phyloP scores from a whole-genome alignment of 108 stramenopile species.

The Cyclotella kingstonii region DNA sequence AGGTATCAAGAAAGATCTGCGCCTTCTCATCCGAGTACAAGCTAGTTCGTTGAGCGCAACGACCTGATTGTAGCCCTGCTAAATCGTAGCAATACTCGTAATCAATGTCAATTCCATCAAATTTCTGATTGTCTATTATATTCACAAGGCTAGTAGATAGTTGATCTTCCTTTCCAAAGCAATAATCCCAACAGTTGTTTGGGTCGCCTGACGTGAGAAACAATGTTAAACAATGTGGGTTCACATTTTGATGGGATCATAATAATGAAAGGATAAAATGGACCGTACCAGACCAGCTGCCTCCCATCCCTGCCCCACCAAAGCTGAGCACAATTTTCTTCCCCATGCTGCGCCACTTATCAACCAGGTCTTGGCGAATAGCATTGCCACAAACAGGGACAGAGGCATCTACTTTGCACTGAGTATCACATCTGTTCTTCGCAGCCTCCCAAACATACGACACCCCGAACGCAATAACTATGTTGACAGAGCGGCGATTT shows the following conservation, averaged over 20 bases:
- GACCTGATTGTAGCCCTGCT: not conserved
- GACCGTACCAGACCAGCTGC: slow-evolving; percentile 24
- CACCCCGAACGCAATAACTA: slow-evolving; percentile 50
- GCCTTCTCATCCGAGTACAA: slow-evolving; percentile 39
- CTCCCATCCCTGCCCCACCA: slow-evolving; percentile 58
- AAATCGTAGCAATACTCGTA: slow-evolving; percentile 55
- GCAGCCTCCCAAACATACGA: slow-evolving; percentile 32
- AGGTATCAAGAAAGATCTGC: slow-evolving; percentile 35
- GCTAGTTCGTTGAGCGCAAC: slow-evolving; percentile 20
- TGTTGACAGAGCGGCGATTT: not conserved
- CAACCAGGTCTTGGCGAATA: slow-evolving; percentile 9
- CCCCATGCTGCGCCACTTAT: slow-evolving; percentile 25
- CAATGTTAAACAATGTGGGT: not conserved
- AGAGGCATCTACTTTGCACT: slow-evolving; percentile 33
- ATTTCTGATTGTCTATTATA: slow-evolving; percentile 33
- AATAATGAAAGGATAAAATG: not conserved
- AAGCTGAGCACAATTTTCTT: slow-evolving; percentile 53
- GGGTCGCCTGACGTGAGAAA: not conserved
- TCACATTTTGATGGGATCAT: not conserved
- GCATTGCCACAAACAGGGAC: slow-evolving; percentile 40
- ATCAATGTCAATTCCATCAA: no score
- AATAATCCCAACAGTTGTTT: slow-evolving; percentile 60
- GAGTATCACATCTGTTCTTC: slow-evolving; percentile 30
- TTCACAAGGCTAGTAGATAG: slow-evolving; percentile 26
- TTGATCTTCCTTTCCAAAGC: slow-evolving; percentile 41